Base-by-base conservation (phyloP, 139 green algal species). In the Chlamydomonas schloesseri region DNA sequence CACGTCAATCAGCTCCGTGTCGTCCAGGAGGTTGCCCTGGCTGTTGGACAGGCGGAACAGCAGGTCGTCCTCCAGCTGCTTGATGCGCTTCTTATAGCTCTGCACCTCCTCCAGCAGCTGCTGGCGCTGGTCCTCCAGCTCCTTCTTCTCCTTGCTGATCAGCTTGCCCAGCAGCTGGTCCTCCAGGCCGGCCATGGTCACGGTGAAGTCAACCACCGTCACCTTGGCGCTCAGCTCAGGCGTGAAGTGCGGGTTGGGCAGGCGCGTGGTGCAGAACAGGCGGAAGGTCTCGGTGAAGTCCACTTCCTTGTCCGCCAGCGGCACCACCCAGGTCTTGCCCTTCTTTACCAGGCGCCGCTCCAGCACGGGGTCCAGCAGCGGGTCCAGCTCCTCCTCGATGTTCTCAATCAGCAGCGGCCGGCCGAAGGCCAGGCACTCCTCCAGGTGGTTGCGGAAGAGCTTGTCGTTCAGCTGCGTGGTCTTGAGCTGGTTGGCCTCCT, bases 351-450 rank as follows among this genome's bases (percentile, higher is more conserved):
- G 89, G 34, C 96, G 93, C 64, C 93, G 84, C 89, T 99, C 97
- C 73, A 99, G 91, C 73, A 99, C 93, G 1, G 96, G 95, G 84
- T 99, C 97, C 72, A 99, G 90, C 72, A 98, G 87, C 1, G 97
- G 96, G 87, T 99, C 97, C 69, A 99, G 90, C 88, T 98, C 96
- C 88, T 98, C 96, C 91, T 98, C 97, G 53, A 99, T 95, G 86
- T 99, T 98, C 90, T 99, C 97, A 81, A 99, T 97, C 77, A 99
- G 93, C 90, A 99, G 87, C 2, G 97, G 97, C 93, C 96, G 96
- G 64, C 97, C 97, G 70, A 95, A 95, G 18, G 93, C 88, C 69
- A 98, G 86, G 90, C 97, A 99, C 81, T 99, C 95, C 94, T 99
- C 97, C 70, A 99, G 91, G 81, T 94, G 88, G 87, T 94, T 96